Evolutionary conservation across 768 basidiomycete species (phyloP).

Genomic region (Pulveroboletus ravenelii): DNA sequence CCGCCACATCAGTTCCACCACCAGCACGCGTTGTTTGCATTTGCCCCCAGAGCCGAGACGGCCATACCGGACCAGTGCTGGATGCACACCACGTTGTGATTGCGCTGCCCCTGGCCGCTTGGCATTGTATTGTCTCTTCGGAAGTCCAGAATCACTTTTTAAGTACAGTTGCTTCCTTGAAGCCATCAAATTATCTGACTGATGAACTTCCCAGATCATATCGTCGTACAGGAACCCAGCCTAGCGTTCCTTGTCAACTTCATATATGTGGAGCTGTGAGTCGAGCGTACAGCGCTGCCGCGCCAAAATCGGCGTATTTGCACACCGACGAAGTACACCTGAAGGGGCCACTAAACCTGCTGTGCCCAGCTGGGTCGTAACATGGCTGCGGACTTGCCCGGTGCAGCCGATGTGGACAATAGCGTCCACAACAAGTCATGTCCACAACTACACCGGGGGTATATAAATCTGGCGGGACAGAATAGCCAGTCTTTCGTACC

Average conservation of each 20-base stretch:
- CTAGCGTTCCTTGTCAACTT: neutral
- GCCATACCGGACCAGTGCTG: conserved; percentile 5
- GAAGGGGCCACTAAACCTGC: conserved; percentile 5
- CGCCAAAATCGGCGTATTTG: neutral
- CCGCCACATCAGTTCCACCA: too few species aligned
- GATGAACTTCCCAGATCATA: neutral
- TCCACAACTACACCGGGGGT: conserved; percentile 4
- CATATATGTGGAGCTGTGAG: neutral
- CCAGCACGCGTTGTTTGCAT: neutral
- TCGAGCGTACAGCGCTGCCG: neutral
- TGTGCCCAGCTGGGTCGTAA: neutral
- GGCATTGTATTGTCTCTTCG: neutral
- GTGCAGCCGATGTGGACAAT: conserved; percentile 7
- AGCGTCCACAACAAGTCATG: conserved; percentile 7
- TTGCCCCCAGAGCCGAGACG: conserved; percentile 4
- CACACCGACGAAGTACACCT: conserved; percentile 3
- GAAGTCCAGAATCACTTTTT: conserved; percentile 1
- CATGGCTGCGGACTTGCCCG: conserved; percentile 3
- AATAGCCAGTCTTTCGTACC: neutral
- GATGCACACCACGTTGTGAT: neutral
- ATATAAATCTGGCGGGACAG: conserved; percentile 8
- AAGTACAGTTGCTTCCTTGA: conserved; percentile 2
- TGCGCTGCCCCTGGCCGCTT: neutral
- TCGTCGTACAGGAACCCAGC: neutral
- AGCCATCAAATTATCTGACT: neutral